Evolutionary conservation across 2,329 filamentous ascomycete species (phyloP).

Genomic region (Claviceps sp.): DNA sequence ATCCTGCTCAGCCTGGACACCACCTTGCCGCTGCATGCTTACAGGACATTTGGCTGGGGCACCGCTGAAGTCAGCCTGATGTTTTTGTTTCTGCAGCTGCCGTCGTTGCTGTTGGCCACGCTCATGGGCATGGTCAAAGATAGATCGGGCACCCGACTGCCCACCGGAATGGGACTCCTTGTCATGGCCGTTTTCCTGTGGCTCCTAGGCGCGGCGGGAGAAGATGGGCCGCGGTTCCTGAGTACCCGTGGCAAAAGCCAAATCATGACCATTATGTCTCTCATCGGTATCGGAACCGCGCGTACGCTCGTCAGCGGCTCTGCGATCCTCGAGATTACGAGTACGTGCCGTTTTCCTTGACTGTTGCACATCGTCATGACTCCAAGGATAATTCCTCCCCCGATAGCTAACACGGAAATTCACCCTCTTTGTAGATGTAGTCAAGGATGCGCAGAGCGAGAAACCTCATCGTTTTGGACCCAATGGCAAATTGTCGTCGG

Average conservation of each 20-base stretch:
- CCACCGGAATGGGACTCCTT: not conserved
- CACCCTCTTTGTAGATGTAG: not conserved
- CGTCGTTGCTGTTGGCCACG: not conserved
- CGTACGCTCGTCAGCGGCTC: not conserved
- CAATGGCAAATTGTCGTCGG: not conserved
- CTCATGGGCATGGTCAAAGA: not conserved
- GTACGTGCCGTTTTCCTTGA: not conserved
- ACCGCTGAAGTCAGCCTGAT: not conserved
- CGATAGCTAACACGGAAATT: not conserved
- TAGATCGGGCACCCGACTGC: not conserved
- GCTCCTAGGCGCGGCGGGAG: not conserved
- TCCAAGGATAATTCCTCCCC: not conserved
- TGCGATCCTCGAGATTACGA: not conserved
- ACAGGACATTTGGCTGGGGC: not conserved
- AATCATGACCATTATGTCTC: not conserved
- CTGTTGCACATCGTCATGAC: no score
- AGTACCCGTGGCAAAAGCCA: not conserved
- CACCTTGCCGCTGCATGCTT: not conserved
- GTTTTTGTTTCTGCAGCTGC: not conserved
- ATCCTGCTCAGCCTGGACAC: constrained; percentile 1
- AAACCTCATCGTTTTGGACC: not conserved
- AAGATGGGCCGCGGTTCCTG: not conserved
- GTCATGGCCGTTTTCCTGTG: not conserved
- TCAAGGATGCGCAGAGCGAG: not conserved
- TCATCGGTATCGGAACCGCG: not conserved